A percentile compares a stretch with the other conserved stretches of the same genome.
Evolutionary conservation across 2,329 filamentous ascomycete species (phyloP).

Genomic region (Hirsutella rhossiliensis): DNA sequence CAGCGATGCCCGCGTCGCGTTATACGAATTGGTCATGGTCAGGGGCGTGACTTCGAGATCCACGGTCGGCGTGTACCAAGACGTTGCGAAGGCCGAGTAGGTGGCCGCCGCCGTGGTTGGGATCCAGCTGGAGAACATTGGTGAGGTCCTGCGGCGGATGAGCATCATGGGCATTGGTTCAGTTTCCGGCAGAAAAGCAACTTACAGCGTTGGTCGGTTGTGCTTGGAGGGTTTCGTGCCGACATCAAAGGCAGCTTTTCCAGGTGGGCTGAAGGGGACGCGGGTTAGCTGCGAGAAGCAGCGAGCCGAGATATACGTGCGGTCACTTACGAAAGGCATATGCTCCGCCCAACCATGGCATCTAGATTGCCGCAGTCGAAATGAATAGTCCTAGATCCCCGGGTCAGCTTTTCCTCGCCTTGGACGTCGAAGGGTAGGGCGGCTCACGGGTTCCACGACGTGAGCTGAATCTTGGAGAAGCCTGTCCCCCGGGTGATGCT

Average conservation of each 20-base stretch:
- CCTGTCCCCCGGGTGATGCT: background rate
- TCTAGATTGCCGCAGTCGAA: background rate
- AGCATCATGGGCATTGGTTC: background rate
- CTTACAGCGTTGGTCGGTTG: background rate
- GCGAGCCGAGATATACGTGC: background rate
- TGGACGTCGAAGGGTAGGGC: background rate
- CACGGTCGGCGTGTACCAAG: background rate
- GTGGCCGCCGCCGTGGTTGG: background rate
- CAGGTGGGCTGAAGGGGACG: background rate
- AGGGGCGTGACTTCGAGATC: background rate
- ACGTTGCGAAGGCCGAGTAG: background rate
- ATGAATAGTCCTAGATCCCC: background rate
- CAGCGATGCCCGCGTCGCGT: background rate
- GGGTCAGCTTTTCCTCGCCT: background rate
- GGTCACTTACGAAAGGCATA: background rate
- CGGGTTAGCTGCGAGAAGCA: background rate
- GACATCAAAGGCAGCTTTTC: background rate
- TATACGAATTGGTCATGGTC: background rate
- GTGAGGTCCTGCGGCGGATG: background rate
- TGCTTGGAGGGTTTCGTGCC: background rate
- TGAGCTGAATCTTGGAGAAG: background rate
- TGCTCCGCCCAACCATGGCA: background rate
- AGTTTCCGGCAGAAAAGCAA: background rate
- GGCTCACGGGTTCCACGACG: background rate
- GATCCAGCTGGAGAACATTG: background rate